Conservation (phyloP, 129 eudicot species). For the Gnaphalium uliginosum region DNA sequence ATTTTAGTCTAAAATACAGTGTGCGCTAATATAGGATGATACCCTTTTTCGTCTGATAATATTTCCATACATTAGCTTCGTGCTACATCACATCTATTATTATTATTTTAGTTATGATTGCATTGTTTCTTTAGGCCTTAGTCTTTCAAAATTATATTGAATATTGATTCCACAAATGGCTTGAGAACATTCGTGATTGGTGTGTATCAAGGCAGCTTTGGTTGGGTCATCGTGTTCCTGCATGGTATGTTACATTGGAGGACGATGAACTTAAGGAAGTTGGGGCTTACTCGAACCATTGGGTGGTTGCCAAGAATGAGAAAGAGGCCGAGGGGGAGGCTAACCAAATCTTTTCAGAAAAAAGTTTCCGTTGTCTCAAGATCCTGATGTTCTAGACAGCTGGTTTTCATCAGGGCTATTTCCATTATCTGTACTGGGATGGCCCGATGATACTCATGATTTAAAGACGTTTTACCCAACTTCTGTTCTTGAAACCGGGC, state of each 20-base stretch:
- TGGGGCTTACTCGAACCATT: constrained; percentile 69
- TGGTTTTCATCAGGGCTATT: constrained; percentile 91
- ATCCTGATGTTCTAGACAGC: constrained; percentile 84
- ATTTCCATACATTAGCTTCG: no score
- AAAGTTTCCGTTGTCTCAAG: constrained; percentile 68
- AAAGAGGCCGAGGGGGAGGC: constrained; percentile 73
- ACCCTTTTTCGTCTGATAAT: no score
- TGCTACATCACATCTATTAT: no score
- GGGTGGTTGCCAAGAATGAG: constrained; percentile 84
- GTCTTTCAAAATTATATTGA: background rate
- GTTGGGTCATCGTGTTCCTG: constrained; percentile 98
- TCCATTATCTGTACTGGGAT: constrained; percentile 76
- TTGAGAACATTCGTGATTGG: no score
- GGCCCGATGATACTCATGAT: constrained; percentile 91
- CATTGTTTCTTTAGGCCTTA: no score
- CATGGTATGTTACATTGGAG: constrained; percentile 81
- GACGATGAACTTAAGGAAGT: constrained; percentile 70
- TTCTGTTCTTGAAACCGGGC: no score
- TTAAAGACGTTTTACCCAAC: no score
- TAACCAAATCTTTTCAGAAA: constrained; percentile 47
- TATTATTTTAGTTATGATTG: no score
- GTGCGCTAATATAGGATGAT: no score
- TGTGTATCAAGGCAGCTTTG: constrained; percentile 93
- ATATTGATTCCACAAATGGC: constrained; percentile 57
- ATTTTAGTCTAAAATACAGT: no score